Evolutionary conservation across 306 rosid genomes (phyloP).

Genomic region (Alnus rubra): DNA sequence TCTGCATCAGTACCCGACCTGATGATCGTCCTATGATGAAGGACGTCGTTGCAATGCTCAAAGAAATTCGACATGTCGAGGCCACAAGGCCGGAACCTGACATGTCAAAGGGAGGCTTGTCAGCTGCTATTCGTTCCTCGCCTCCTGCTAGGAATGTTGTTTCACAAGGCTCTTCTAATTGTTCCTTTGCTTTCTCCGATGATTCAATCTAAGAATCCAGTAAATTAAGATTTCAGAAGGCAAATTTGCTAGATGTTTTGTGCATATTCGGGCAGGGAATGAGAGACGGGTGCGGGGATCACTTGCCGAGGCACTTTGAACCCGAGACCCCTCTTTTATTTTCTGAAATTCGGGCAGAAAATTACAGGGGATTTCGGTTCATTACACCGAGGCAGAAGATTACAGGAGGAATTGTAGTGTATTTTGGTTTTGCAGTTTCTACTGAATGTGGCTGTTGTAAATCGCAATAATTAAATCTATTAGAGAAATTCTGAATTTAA

Average conservation of each 20-base stretch:
- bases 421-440: slow-evolving; percentile 23
- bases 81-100: slow-evolving; percentile 43
- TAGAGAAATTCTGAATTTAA: not conserved
- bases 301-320: too few species aligned
- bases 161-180: slow-evolving; percentile 64
- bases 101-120: slow-evolving; percentile 41
- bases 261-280: slow-evolving; percentile 20
- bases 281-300: too few species aligned
- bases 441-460: slow-evolving; percentile 5
- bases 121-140: slow-evolving; percentile 37
- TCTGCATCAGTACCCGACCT: slow-evolving; percentile 50
- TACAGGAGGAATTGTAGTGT: slow-evolving; percentile 25
- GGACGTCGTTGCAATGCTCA: slow-evolving; percentile 77
- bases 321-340: too few species aligned
- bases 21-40: slow-evolving; percentile 84
- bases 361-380: not conserved
- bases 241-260: slow-evolving; percentile 20
- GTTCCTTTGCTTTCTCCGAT: slow-evolving; percentile 80
- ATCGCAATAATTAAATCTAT: not conserved
- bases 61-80: slow-evolving; percentile 54
- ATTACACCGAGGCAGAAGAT: slow-evolving; percentile 31
- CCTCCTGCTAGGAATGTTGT: slow-evolving; percentile 52
- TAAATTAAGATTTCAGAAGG: slow-evolving; percentile 8
- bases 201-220: slow-evolving; percentile 38
- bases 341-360: too few species aligned